Percentiles rank a stretch among this genome's conserved stretches.
phyloP scores from a whole-genome alignment of 495 filamentous ascomycete genomes.

The Ramalina intermedia region DNA sequence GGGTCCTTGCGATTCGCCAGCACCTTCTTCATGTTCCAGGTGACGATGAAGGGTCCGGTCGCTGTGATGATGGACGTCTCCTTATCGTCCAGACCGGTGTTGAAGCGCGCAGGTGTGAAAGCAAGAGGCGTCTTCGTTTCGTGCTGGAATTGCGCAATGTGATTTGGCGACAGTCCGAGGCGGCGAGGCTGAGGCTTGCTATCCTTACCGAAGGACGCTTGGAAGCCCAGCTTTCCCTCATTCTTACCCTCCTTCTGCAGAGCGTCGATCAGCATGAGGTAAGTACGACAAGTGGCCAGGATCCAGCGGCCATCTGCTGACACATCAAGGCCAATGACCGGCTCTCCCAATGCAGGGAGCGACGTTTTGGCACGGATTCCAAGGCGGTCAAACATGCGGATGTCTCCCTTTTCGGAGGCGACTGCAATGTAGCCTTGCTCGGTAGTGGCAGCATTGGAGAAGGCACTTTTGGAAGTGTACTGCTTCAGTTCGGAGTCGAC shows the following conservation, averaged over 20 bases:
- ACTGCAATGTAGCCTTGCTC: conserved; percentile 94
- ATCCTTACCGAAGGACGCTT: conserved; percentile 84
- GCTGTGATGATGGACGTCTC: conserved; percentile 93
- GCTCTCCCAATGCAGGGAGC: conserved; percentile 87
- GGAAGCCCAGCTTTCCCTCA: conserved; percentile 92
- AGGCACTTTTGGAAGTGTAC: conserved; percentile 91
- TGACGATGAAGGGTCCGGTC: conserved; percentile 94
- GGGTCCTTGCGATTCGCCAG: conserved; percentile 64
- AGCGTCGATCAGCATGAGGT: conserved; percentile 83
- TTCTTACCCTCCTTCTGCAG: conserved; percentile 89
- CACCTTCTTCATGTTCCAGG: conserved; percentile 88
- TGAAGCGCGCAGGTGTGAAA: conserved; percentile 89
- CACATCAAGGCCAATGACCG: conserved; percentile 88
- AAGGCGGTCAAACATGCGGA: conserved; percentile 88
- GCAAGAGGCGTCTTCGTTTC: conserved; percentile 75
- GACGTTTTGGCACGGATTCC: conserved; percentile 97
- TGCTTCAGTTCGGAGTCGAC: conserved; percentile 88
- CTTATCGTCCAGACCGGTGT: conserved; percentile 62
- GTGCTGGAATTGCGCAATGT: conserved; percentile 92
- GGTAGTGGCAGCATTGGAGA: conserved; percentile 85
- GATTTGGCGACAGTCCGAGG: conserved; percentile 69
- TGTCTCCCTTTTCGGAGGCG: conserved; percentile 92
- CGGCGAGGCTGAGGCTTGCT: conserved; percentile 86
- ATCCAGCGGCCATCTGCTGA: conserved; percentile 92
- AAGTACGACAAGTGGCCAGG: conserved; percentile 86